Evolutionary conservation across 768 basidiomycete genomes (phyloP).

Genomic region (Lenzites betulinus): DNA sequence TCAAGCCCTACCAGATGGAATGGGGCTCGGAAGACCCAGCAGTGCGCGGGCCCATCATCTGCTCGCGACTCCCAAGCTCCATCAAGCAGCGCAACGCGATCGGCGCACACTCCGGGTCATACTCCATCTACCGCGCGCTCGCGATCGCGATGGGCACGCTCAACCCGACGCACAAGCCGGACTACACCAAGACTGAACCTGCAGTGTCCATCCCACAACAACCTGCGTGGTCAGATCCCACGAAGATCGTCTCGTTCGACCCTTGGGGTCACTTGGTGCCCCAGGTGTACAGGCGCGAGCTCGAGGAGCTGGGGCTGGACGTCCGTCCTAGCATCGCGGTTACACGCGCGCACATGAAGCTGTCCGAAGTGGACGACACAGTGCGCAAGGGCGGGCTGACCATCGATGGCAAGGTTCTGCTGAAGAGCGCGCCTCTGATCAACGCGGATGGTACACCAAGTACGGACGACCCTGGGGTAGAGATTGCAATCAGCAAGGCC

Average conservation of each 20-base stretch:
- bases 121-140: conserved; percentile 93
- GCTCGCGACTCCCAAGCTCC: conserved; percentile 78
- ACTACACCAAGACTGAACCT: conserved; percentile 82
- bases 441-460: conserved; percentile 66
- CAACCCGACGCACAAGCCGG: conserved; percentile 76
- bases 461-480: conserved; percentile 71
- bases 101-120: conserved; percentile 91
- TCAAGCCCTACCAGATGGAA: conserved; percentile 71
- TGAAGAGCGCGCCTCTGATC: conserved; percentile 61
- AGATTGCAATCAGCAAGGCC: conserved; percentile 87
- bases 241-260: conserved; percentile 90
- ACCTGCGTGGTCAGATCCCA: conserved; percentile 72
- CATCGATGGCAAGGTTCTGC: conserved; percentile 83
- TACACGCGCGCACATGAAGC: conserved; percentile 92
- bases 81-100: conserved; percentile 93
- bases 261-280: conserved; percentile 92
- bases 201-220: conserved; percentile 78
- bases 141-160: conserved; percentile 89
- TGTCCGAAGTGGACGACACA: conserved; percentile 88
- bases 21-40: conserved; percentile 77
- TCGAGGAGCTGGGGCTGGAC: conserved; percentile 71
- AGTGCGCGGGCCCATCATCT: conserved; percentile 84
- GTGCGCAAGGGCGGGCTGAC: conserved; percentile 68
- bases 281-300: conserved; percentile 62
- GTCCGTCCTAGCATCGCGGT: conserved; percentile 91